Evolutionary conservation across 352 stramenopile species (phyloP).

Genomic region (Stephanocyclus meneghinianus): DNA sequence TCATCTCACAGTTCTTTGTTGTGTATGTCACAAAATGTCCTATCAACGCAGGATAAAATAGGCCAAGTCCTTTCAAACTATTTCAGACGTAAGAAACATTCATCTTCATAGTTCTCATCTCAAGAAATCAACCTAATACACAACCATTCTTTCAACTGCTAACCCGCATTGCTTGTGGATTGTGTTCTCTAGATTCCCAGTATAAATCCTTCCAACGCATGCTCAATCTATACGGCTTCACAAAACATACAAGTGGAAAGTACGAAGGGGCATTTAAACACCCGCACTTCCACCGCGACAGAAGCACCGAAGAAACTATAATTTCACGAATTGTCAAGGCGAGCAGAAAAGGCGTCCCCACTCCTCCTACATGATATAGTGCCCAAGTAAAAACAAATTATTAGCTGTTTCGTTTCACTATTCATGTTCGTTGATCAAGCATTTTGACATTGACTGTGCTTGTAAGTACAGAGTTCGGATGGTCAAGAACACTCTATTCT

Average conservation of each 20-base stretch:
- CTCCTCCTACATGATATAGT: not conserved
- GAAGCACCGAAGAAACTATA: not conserved
- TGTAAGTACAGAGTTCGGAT: too few relatives aligned
- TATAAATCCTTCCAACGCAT: constrained; percentile 7
- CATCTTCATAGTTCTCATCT: not conserved
- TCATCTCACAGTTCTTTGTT: not conserved
- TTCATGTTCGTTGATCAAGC: too few relatives aligned
- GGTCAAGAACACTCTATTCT: too few relatives aligned
- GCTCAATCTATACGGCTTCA: constrained; percentile 10
- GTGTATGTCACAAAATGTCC: not conserved
- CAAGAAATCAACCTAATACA: too few relatives aligned
- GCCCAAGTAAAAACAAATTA: too few relatives aligned
- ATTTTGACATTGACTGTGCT: too few relatives aligned
- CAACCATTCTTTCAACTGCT: not conserved
- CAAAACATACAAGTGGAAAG: constrained; percentile 1
- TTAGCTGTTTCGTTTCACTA: too few relatives aligned
- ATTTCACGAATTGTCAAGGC: constrained; percentile 1
- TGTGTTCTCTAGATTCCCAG: not conserved
- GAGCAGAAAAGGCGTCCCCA: not conserved
- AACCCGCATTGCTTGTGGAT: not conserved
- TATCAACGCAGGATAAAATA: not conserved
- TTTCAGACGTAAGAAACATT: constrained; percentile 3
- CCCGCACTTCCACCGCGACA: constrained; percentile 4
- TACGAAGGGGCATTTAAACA: constrained; percentile 14
- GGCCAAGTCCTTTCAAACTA: not conserved